Conservation (phyloP, 768 basidiomycete species). For the Hericium alpestre region DNA sequence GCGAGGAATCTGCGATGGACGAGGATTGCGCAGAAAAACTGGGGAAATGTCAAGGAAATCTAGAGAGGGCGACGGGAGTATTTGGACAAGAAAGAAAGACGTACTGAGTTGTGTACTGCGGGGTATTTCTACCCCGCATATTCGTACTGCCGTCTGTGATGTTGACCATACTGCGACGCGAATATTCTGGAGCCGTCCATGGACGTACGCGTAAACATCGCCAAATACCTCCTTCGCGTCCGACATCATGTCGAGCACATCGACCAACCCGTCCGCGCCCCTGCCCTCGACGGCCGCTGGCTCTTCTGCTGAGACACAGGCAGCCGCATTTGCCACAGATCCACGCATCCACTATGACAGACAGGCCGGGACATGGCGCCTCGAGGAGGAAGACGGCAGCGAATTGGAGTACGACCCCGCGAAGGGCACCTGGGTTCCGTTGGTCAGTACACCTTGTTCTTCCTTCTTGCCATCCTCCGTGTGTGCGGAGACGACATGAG, state of each 20-base stretch:
- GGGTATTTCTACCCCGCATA: no score
- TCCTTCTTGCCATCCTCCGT: neutral
- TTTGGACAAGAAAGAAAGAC: no score
- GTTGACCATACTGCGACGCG: no score
- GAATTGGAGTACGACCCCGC: conserved; percentile 80
- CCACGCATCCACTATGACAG: conserved; percentile 76
- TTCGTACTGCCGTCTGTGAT: no score
- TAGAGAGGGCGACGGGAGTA: no score
- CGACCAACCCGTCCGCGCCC: conserved; percentile 27
- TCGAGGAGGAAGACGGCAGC: conserved; percentile 82
- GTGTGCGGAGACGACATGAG: conserved; percentile 5
- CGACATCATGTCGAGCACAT: conserved; percentile 14
- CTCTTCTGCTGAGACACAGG: conserved; percentile 44
- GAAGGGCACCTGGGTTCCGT: conserved; percentile 72
- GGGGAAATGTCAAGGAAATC: no score
- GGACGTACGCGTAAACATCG: neutral
- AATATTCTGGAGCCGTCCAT: no score
- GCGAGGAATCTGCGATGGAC: no score
- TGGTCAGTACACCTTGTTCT: conserved; percentile 43
- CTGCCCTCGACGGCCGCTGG: conserved; percentile 32
- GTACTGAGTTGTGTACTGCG: no score
- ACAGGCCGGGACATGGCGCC: conserved; percentile 68
- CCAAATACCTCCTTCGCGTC: neutral
- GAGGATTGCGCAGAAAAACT: no score
- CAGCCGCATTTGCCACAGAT: conserved; percentile 68